Evolutionary conservation across 192 early-diverging fungal species (phyloP).

Genomic region (Podila verticillata): DNA sequence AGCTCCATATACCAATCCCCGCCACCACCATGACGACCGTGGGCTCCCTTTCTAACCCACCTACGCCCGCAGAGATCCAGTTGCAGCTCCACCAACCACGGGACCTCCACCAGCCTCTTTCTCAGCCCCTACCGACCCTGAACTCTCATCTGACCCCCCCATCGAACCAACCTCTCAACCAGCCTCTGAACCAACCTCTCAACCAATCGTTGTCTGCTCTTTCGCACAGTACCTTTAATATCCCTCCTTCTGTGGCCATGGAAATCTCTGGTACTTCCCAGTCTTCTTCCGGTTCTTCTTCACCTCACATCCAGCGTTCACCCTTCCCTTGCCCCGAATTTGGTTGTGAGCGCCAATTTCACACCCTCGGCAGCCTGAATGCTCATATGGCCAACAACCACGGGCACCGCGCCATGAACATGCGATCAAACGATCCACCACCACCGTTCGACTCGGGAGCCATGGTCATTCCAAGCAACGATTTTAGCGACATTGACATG

Average conservation of each 20-base stretch:
- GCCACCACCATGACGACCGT: constrained; percentile 19
- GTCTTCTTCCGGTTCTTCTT: constrained; percentile 37
- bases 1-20: constrained; percentile 16
- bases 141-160: constrained; percentile 2
- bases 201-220: constrained; percentile 4
- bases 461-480: constrained; percentile 21
- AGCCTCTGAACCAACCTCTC: constrained; percentile 8
- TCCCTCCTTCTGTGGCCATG: constrained; percentile 19
- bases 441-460: constrained; percentile 7
- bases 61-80: constrained; percentile 35
- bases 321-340: constrained; percentile 20
- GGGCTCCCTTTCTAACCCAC: constrained; percentile 24
- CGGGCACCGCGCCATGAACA: constrained; percentile 22
- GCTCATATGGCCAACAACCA: constrained; percentile 36
- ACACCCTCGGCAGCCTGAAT: constrained; percentile 20
- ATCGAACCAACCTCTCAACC: constrained; percentile 3
- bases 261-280: constrained; percentile 28
- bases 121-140: constrained; percentile 1
- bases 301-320: constrained; percentile 28
- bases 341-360: constrained; percentile 29
- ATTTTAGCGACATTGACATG: constrained; percentile 25
- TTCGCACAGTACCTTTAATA: constrained; percentile 18
- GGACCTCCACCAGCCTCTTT: constrained; percentile 7
- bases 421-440: constrained; percentile 9
- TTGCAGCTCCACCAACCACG: constrained; percentile 33